Evolutionary conservation across 306 rosid species (phyloP).

Genomic region (Quercus rubra): DNA sequence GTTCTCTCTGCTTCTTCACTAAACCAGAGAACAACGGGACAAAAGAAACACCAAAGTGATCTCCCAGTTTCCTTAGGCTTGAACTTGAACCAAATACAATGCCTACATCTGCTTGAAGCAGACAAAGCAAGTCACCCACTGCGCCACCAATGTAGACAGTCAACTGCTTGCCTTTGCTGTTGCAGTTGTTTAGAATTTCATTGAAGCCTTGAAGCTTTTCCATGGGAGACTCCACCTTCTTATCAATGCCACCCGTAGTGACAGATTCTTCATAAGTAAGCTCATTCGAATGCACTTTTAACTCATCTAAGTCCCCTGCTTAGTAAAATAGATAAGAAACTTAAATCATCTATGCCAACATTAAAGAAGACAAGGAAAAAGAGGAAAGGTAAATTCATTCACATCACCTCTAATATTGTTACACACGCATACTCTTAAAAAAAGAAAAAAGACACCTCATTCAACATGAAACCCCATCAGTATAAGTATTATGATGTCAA

Average conservation of each 20-base stretch:
- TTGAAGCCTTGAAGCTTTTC: slow-evolving; percentile 79
- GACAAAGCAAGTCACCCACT: slow-evolving; percentile 89
- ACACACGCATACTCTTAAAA: background rate
- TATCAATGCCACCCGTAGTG: slow-evolving; percentile 80
- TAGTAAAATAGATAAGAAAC: slow-evolving; percentile 1
- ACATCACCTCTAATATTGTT: background rate
- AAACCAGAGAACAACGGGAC: slow-evolving; percentile 74
- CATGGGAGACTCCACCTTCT: slow-evolving; percentile 84
- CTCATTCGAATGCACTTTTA: slow-evolving; percentile 79
- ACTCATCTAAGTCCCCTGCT: slow-evolving; percentile 66
- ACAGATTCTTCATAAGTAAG: slow-evolving; percentile 59
- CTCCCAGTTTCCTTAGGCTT: slow-evolving; percentile 77
- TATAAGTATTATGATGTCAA: too few species aligned
- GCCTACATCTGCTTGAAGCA: slow-evolving; percentile 95
- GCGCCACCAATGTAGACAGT: slow-evolving; percentile 87
- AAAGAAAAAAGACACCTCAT: too few species aligned
- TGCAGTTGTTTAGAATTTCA: slow-evolving; percentile 35
- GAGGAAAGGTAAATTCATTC: background rate
- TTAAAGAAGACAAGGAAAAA: background rate
- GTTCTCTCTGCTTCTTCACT: slow-evolving; percentile 73
- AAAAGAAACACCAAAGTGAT: slow-evolving; percentile 71
- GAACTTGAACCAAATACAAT: slow-evolving; percentile 86
- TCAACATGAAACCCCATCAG: too few species aligned
- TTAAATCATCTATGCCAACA: background rate
- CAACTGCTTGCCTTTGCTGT: slow-evolving; percentile 44